Percentiles rank a stretch among this genome's conserved stretches.
Conservation (phyloP, 306 rosid species). For the Trifolium repens region DNA sequence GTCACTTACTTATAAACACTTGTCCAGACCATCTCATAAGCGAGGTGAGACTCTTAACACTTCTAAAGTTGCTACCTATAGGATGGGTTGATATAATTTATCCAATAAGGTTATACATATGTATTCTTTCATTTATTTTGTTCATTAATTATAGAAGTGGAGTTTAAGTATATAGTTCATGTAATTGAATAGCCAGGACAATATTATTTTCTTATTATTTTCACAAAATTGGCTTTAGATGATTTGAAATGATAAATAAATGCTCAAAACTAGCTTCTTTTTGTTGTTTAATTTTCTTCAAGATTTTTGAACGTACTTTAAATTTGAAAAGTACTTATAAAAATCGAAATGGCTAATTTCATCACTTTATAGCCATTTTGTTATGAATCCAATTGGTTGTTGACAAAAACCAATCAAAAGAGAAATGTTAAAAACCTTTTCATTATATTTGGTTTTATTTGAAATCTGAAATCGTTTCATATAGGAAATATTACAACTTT, state of each 20-base stretch:
- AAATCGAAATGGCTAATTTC: constrained; percentile 8
- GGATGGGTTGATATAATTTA: too few species aligned
- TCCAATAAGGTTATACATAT: too few species aligned
- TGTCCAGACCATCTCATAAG: too few species aligned
- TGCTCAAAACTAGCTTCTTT: neutral
- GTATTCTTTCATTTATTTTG: neutral
- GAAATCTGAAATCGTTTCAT: neutral
- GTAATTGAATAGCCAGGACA: neutral
- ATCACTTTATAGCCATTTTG: constrained; percentile 18
- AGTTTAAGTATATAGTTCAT: neutral
- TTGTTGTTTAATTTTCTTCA: neutral
- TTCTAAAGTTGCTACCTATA: too few species aligned
- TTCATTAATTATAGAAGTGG: neutral
- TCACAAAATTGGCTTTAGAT: constrained; percentile 11
- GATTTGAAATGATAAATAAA: neutral
- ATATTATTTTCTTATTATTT: constrained; percentile 6
- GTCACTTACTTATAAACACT: too few species aligned
- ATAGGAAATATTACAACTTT: neutral
- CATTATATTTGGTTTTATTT: neutral
- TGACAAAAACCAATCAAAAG: neutral
- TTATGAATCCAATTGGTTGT: constrained; percentile 8
- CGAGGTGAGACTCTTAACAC: too few species aligned
- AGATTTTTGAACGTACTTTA: neutral
- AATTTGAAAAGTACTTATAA: constrained; percentile 11
- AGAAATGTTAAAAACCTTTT: constrained; percentile 11